These are phyloP conservation scores for Yamadazyma dendronema DNA, from an alignment of 1,139 yeast genomes.

Conservation along the genomic window DNA sequence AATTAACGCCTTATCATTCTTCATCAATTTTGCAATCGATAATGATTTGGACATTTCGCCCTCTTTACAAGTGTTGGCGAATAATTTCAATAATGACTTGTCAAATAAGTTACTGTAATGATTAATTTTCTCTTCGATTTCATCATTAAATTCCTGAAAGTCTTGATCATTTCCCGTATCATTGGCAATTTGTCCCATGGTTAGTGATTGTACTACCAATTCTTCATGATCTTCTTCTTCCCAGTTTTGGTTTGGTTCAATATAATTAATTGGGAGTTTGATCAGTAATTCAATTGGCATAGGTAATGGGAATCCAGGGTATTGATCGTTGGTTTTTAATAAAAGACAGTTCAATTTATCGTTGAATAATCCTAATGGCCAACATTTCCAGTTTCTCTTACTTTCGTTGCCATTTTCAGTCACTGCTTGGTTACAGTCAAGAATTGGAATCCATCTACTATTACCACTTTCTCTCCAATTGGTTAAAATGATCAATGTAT, in stretches of 20 bases:
- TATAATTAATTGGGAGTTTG: constrained; percentile 52
- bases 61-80: constrained; percentile 76
- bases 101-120: constrained; percentile 59
- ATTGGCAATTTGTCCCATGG: constrained; percentile 49
- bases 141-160: constrained; percentile 40
- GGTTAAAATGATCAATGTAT: constrained; percentile 63
- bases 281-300: constrained; percentile 77
- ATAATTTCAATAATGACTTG: constrained; percentile 68
- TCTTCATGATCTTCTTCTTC: constrained; percentile 43
- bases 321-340: constrained; percentile 57
- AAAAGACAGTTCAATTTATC: constrained; percentile 73
- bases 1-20: constrained; percentile 72
- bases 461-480: constrained; percentile 79
- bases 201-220: constrained; percentile 41
- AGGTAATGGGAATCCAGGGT: constrained; percentile 75
- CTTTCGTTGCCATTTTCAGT: constrained; percentile 49
- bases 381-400: constrained; percentile 57
- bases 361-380: constrained; percentile 84
- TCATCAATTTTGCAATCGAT: constrained; percentile 66
- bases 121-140: constrained; percentile 46
- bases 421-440: constrained; percentile 62
- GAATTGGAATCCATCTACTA: constrained; percentile 85
- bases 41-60: constrained; percentile 65
- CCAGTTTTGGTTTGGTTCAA: constrained; percentile 23
- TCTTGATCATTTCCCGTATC: constrained; percentile 41